phyloP scores from a whole-genome alignment of 169 alveolate species.

The Cryptosporidium bovis region DNA sequence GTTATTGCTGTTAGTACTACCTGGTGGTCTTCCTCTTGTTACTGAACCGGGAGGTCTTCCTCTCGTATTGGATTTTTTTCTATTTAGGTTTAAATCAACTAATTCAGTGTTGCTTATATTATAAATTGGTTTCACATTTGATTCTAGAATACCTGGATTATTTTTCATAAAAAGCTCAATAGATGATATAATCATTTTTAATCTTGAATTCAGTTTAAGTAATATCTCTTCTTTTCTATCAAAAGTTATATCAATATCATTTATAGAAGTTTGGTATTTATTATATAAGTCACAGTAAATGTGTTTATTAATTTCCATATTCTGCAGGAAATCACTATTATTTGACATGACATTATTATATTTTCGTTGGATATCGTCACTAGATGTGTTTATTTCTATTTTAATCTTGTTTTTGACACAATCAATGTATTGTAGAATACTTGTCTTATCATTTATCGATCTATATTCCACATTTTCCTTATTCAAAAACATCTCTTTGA shows the following conservation, averaged over 20 bases:
- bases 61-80: constrained; percentile 33
- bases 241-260: constrained; percentile 55
- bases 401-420: no score
- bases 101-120: constrained; percentile 32
- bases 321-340: background rate
- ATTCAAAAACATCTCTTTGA: background rate
- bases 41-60: constrained; percentile 72
- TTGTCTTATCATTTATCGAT: background rate
- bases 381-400: no score
- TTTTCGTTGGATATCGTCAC: no score
- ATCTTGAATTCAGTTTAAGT: background rate
- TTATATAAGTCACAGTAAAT: background rate
- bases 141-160: constrained; percentile 22
- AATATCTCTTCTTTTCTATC: constrained; percentile 24
- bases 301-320: background rate
- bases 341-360: background rate
- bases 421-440: background rate
- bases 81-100: constrained; percentile 15
- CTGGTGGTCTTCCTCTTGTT: constrained; percentile 63
- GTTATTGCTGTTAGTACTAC: constrained; percentile 33
- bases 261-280: constrained; percentile 21
- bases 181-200: constrained; percentile 15
- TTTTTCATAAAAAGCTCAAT: constrained; percentile 19
- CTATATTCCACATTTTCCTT: background rate
- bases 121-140: constrained; percentile 42